Base-by-base conservation (phyloP, 805 yeast species). In the Suhomyces canberraensis region DNA sequence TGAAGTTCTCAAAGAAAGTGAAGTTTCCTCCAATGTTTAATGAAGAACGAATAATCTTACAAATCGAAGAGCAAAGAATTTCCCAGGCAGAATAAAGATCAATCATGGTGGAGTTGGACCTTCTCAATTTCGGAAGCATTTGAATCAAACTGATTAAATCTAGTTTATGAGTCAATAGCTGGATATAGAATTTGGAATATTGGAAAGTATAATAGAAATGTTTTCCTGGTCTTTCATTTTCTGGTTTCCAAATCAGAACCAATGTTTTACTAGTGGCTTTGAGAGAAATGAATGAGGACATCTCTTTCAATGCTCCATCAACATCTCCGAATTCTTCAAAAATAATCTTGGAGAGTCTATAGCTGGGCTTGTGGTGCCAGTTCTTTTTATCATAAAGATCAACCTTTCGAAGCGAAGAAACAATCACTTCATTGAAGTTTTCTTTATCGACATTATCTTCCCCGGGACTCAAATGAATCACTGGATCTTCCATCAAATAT, bases 241-340 rank as follows among this genome's bases (percentile, higher is more conserved):
- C 96, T 0, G 97, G 95, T 48, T 88, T 88, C 98, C 98, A 93
- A 39, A 93, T 85, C 46, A 78, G 83, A 1, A 90, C 78, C 25
- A 93, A 70, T 8, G 82, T 78, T 51, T 88, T 84, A 29, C 79
- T 77, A 2, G 76, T 71, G 1, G 88, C 69, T 46, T 80, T 85
- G 33, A 87, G 57, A 6, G 84, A 71, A 35, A 90, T 75, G 13
- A 88, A 63, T 0, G 68, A 53, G 1, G 75, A 65, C 75, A 91
- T 76, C 45, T 84, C 87, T 9, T 73, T 73, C 31, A 70, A 66
- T 0, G 97, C 93, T 1, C 62, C 67, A 2, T 61, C 59, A 6
- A 61, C 44, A 39, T 84, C 79, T 1, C 69, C 58, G 26, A 77
- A 69, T 3, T 79, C 82, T 2, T 78, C 76, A 35, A 63, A 71